Evolutionary conservation across 345 rosid species (phyloP).

Genomic region (Heritiera fomes): DNA sequence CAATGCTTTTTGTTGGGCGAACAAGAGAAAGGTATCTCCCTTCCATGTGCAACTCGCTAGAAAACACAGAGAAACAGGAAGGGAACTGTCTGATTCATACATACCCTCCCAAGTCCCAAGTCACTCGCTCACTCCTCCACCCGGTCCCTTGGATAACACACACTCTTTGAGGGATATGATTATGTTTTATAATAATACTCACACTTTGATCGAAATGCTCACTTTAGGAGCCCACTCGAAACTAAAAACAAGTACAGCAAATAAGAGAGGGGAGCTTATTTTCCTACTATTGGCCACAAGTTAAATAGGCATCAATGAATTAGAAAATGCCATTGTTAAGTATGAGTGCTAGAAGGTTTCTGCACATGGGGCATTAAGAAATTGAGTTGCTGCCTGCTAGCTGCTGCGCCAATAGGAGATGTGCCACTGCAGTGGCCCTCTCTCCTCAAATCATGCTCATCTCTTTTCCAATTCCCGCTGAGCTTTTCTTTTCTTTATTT

Average conservation of each 20-base stretch:
- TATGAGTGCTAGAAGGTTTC: not conserved
- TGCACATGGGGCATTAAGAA: not conserved
- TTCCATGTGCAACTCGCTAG: slow-evolving; percentile 7
- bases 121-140: not conserved
- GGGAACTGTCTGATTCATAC: slow-evolving; percentile 23
- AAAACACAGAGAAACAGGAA: slow-evolving; percentile 2
- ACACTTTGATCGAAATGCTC: not conserved
- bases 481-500: not conserved
- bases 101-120: not conserved
- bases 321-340: not conserved
- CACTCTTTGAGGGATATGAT: slow-evolving; percentile 4
- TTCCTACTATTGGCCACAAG: not conserved
- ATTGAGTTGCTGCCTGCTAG: not conserved
- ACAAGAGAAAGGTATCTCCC: not conserved
- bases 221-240: not conserved
- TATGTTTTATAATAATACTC: not conserved
- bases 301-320: not conserved
- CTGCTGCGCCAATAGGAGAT: not conserved
- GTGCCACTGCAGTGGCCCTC: not conserved
- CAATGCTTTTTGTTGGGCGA: slow-evolving; percentile 14
- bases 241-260: no score
- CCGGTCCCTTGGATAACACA: slow-evolving; percentile 1
- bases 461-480: not conserved
- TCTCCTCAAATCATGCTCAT: not conserved
- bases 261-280: no score